Evolutionary conservation across 768 basidiomycete species (phyloP), one percentile per base, ranked within the genome.

Genomic region (Kwoniella newhampshirensis): DNA sequence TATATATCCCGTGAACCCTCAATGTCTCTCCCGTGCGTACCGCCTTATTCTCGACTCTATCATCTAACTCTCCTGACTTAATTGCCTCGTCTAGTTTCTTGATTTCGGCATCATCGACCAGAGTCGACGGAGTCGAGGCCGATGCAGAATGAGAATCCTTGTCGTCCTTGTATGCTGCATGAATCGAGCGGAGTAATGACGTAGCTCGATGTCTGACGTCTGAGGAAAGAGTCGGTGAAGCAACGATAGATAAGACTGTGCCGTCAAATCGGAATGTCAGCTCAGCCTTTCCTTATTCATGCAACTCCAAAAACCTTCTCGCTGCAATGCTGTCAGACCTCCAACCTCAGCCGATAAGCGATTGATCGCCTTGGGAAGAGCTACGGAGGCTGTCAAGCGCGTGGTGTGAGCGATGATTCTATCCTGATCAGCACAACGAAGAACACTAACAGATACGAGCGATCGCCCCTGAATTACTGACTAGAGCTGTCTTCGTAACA

Each of bases 1-100:
- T 74, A 50, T 70, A 74, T 13, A 74, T 63, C 21, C 66, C 66
- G 57, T 74, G 72, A 1, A 74, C 64, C 5, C 70, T 54, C 45
- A 74, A 44, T 1, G 64, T 51, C 21, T 53, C 52, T 3, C 59
- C 66, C n/a, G 64, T 67, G 17, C 55, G 26, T 9, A 74, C 49
- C 17, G 67, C 53, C 17, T 21, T 57, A 26, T 54, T 41, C 46
- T 73, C 71, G 11, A 73, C 60, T 9, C 51, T 17, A 42, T 64
- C 57, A 35, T 71, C 64, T 0, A 49, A 32, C 18, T 56, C 32
- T 3, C 54, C 62, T 2, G 18, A 20, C 23, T 69, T 59, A 11
- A 66, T 40, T 9, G 54, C 49, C 13, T 52, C 47, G 7, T 67
- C 59, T 11, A 64, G 15, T 25, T 50, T 51, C 13, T 13, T n/a